phyloP scores from a whole-genome alignment of 345 rosid species.

The Eucalyptus fibrosa region DNA sequence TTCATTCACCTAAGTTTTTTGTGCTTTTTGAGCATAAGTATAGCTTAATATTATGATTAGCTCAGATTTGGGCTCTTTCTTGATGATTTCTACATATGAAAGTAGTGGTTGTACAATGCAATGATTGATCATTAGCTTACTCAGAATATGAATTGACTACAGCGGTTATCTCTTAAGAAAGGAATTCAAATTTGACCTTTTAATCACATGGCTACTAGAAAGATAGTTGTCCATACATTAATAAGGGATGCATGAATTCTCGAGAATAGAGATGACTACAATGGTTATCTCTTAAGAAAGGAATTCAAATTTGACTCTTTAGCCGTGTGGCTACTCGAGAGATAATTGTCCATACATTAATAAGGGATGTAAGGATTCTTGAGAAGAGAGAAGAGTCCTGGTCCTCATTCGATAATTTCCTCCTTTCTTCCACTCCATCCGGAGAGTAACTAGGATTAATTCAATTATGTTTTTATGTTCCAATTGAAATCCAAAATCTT shows the following conservation, averaged over 20 bases:
- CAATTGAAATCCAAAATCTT: too few species aligned
- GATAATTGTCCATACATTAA: too few species aligned
- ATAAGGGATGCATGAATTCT: too few species aligned
- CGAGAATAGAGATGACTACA: not conserved
- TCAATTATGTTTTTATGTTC: too few species aligned
- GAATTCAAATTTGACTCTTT: not conserved
- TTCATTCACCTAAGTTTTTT: not conserved
- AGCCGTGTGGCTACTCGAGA: fast-evolving
- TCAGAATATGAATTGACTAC: not conserved
- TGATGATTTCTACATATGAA: not conserved
- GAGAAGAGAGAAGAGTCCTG: too few species aligned
- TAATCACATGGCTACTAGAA: not conserved
- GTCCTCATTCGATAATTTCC: too few species aligned
- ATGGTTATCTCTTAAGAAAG: not conserved
- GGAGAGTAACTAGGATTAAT: too few species aligned
- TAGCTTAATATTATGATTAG: not conserved
- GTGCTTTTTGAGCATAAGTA: not conserved
- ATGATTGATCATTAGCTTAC: not conserved
- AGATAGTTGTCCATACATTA: too few species aligned
- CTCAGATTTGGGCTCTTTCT: too few species aligned
- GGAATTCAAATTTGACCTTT: not conserved
- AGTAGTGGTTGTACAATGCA: not conserved
- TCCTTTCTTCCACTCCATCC: too few species aligned
- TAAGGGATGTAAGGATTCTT: too few species aligned
- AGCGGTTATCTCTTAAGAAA: not conserved